Conservation (phyloP, 1,139 yeast genomes). For the Kurtzmaniella quercitrusa region DNA sequence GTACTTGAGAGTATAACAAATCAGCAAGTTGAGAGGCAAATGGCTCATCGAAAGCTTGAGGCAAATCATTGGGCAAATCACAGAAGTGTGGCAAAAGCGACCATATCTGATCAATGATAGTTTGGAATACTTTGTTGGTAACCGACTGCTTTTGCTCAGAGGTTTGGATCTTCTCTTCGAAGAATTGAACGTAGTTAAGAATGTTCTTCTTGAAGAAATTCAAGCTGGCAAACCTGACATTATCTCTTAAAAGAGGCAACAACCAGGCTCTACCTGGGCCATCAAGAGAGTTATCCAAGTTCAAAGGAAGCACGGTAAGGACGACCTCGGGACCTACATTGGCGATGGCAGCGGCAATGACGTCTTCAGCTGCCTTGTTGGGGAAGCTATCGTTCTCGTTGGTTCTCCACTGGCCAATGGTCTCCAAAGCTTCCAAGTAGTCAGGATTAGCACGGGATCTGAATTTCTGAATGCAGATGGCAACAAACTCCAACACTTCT, state of each 20-base stretch:
- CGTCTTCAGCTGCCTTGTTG: slow-evolving; percentile 74
- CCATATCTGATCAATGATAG: slow-evolving; percentile 90
- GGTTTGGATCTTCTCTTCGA: slow-evolving; percentile 44
- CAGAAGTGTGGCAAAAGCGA: slow-evolving; percentile 85
- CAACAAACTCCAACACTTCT: slow-evolving; percentile 66
- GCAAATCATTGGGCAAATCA: slow-evolving; percentile 77
- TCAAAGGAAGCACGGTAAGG: slow-evolving; percentile 69
- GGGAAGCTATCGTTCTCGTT: slow-evolving; percentile 68
- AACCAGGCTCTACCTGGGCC: slow-evolving; percentile 90
- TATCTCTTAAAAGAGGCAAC: slow-evolving; percentile 87
- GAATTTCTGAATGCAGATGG: slow-evolving; percentile 61
- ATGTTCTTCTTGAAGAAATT: slow-evolving; percentile 59
- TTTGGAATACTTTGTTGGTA: slow-evolving; percentile 70
- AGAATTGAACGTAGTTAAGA: slow-evolving; percentile 63
- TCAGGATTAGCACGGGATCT: slow-evolving; percentile 71
- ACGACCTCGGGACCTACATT: slow-evolving; percentile 86
- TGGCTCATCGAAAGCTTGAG: slow-evolving; percentile 57
- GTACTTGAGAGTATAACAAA: slow-evolving; percentile 68
- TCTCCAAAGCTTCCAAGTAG: slow-evolving; percentile 58
- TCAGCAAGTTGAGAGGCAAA: slow-evolving; percentile 80
- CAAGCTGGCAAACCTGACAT: slow-evolving; percentile 68
- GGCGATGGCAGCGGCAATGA: slow-evolving; percentile 72
- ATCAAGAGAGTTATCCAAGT: slow-evolving; percentile 36
- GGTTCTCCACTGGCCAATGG: slow-evolving; percentile 84
- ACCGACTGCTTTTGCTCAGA: slow-evolving; percentile 50